Evolutionary conservation across 441 rosid genomes (phyloP).

Genomic region (Aquilaria agallochum): DNA sequence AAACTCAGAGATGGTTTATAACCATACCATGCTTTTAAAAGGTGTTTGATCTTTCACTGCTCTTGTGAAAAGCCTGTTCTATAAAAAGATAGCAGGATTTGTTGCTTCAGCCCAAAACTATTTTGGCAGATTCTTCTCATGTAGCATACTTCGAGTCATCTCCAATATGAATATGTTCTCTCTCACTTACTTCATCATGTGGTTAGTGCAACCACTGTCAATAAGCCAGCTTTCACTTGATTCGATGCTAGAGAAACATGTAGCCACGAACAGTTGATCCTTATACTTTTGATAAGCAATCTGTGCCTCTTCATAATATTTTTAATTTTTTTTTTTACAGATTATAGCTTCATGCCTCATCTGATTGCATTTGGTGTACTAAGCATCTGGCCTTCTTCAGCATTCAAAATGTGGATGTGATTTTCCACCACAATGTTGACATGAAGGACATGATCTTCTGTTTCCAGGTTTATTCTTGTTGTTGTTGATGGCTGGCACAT

Average conservation of each 20-base stretch:
- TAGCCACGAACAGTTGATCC: neutral
- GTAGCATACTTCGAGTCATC: neutral
- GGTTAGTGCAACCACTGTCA: neutral
- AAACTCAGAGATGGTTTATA: neutral
- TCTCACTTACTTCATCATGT: slow-evolving; percentile 1
- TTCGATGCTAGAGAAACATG: neutral
- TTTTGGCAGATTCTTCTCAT: neutral
- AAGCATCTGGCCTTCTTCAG: neutral
- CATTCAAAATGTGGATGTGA: neutral
- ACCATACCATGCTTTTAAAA: slow-evolving; percentile 3
- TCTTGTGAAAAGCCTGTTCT: neutral
- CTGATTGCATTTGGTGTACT: neutral
- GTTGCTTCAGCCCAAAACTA: neutral
- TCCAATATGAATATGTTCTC: neutral
- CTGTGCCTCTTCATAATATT: neutral
- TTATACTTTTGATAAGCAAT: neutral
- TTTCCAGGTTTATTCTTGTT: neutral
- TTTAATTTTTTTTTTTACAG: neutral
- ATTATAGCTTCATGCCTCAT: neutral
- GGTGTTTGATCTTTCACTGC: neutral
- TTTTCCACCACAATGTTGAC: neutral
- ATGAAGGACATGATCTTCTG: neutral
- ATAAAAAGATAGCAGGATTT: neutral
- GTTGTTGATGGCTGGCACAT: neutral
- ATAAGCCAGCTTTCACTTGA: neutral